These are phyloP conservation scores for Cicer yamashitae DNA, from an alignment of 306 rosid species.

Conservation along the genomic window DNA sequence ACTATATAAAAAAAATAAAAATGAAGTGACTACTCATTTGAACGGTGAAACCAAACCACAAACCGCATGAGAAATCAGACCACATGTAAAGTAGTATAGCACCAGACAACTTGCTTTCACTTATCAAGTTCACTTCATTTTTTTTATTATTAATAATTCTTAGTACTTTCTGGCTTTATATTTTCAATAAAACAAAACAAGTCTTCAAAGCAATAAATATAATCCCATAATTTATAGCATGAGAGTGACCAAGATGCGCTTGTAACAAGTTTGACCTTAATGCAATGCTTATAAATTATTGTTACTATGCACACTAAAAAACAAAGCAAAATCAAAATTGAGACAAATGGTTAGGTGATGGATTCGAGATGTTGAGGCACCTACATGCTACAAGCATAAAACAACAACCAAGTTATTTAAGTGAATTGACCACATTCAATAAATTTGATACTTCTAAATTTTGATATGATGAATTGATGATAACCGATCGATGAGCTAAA, in stretches of 20 bases:
- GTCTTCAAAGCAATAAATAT: background rate
- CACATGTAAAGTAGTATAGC: background rate
- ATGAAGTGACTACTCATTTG: background rate
- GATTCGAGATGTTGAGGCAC: slow-evolving; percentile 36
- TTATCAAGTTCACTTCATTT: slow-evolving; percentile 24
- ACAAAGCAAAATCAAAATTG: slow-evolving; percentile 40
- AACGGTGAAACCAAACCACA: background rate
- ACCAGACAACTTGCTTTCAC: slow-evolving; percentile 20
- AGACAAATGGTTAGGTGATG: slow-evolving; percentile 31
- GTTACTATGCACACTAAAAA: background rate
- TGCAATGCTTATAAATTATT: slow-evolving; percentile 9
- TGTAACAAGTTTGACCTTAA: slow-evolving; percentile 27
- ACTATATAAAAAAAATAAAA: background rate
- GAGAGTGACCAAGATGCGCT: no score
- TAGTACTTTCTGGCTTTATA: slow-evolving; percentile 5
- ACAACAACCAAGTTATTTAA: slow-evolving; percentile 3
- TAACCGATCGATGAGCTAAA: background rate
- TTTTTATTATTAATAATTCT: slow-evolving; percentile 16
- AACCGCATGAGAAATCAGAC: slow-evolving; percentile 17
- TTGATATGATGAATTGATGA: background rate
- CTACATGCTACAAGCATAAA: background rate
- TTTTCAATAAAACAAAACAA: slow-evolving; percentile 20
- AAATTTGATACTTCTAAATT: slow-evolving; percentile 1
- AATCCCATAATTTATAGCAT: no score
- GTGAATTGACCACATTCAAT: background rate